phyloP scores from a whole-genome alignment of 2,329 filamentous ascomycete species.

The Tolypocladium tundrense region DNA sequence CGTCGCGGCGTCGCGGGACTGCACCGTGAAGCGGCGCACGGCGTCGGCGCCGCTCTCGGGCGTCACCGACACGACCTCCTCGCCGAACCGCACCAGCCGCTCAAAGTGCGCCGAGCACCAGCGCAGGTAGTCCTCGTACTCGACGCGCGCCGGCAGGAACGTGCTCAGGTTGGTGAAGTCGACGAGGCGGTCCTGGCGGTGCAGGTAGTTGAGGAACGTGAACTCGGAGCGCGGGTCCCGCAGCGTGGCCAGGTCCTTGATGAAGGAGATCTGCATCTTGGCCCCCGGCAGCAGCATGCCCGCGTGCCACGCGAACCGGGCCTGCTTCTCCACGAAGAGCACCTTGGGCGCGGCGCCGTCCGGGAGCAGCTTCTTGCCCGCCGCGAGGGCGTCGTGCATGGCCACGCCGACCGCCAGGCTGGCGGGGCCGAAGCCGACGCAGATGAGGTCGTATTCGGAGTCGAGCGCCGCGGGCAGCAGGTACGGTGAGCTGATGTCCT shows the following conservation, averaged over 20 bases:
- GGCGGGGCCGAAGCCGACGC: slow-evolving; percentile 87
- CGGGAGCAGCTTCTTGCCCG: slow-evolving; percentile 30
- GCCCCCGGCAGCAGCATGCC: slow-evolving; percentile 91
- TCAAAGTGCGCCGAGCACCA: slow-evolving; percentile 84
- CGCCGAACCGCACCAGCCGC: slow-evolving; percentile 60
- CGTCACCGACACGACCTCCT: slow-evolving; percentile 64
- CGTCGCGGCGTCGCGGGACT: slow-evolving; percentile 50
- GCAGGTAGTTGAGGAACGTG: slow-evolving; percentile 92
- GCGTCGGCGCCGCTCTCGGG: slow-evolving; percentile 32
- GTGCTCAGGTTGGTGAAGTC: slow-evolving; percentile 87
- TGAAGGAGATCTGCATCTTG: slow-evolving; percentile 95
- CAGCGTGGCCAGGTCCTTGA: slow-evolving; percentile 89
- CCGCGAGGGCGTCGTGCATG: slow-evolving; percentile 65
- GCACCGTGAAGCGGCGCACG: slow-evolving; percentile 57
- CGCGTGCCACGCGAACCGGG: slow-evolving; percentile 79
- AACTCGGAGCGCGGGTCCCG: slow-evolving; percentile 83
- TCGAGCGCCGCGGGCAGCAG: slow-evolving; percentile 45
- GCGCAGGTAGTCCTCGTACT: slow-evolving; percentile 91
- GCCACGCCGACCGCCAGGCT: slow-evolving; percentile 84
- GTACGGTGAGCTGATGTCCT: slow-evolving; percentile 12
- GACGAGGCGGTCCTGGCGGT: slow-evolving; percentile 68
- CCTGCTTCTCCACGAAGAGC: slow-evolving; percentile 80
- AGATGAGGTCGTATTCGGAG: slow-evolving; percentile 73
- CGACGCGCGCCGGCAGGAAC: slow-evolving; percentile 73
- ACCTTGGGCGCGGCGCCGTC: slow-evolving; percentile 52